Conservation (phyloP, 768 basidiomycete genomes). For the Phanerodontia chrysosporium region DNA sequence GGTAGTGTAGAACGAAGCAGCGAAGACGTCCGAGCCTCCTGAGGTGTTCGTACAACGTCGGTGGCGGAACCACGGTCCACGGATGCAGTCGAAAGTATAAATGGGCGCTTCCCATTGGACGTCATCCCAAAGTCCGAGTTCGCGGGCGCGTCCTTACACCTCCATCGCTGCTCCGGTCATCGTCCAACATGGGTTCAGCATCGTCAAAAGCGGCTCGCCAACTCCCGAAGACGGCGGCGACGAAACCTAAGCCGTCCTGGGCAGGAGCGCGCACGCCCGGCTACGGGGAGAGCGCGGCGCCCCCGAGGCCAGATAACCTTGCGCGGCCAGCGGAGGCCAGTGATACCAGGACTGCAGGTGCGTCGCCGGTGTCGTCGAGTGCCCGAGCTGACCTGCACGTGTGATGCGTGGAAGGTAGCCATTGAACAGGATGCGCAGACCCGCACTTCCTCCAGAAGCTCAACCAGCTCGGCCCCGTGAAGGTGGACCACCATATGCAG, state of each 20-base stretch:
- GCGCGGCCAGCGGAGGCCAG: constrained; percentile 31
- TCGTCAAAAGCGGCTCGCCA: constrained; percentile 58
- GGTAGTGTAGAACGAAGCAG: background rate
- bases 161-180: background rate
- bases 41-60: background rate
- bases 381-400: background rate
- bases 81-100: constrained; percentile 1
- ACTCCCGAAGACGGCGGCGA: constrained; percentile 44
- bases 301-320: background rate
- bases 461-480: constrained; percentile 59
- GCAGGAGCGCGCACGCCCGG: constrained; percentile 39
- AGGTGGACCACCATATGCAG: constrained; percentile 62
- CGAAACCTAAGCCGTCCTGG: constrained; percentile 33
- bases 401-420: constrained; percentile 32
- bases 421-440: constrained; percentile 64
- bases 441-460: constrained; percentile 69
- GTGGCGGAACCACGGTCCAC: background rate
- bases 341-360: constrained; percentile 50
- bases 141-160: background rate
- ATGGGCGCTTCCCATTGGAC: background rate
- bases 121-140: background rate
- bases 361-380: background rate
- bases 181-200: constrained; percentile 50
- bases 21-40: background rate
- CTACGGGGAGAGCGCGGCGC: background rate